phyloP scores from a whole-genome alignment of 257 asterid species.

The Solanum habrochaites region DNA sequence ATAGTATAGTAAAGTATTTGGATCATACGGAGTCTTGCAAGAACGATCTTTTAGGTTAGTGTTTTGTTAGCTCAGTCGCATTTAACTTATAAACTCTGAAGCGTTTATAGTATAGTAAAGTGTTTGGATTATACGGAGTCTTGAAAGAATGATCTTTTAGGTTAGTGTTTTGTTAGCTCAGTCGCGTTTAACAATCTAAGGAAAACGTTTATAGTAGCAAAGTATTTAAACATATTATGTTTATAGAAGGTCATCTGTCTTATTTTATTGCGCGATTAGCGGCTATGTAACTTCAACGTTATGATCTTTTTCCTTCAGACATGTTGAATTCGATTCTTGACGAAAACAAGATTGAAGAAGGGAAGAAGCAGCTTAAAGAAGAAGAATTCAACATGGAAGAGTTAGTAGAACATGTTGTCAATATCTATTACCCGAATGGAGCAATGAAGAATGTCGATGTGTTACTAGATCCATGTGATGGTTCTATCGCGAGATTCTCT shows the following conservation, averaged over 20 bases:
- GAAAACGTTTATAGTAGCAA: background rate
- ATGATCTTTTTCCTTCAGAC: constrained; percentile 12
- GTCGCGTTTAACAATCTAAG: background rate
- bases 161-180: constrained; percentile 9
- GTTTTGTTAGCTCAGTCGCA: background rate
- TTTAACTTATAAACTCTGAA: background rate
- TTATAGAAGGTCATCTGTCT: background rate
- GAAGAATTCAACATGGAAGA: constrained; percentile 46
- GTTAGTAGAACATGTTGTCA: constrained; percentile 56
- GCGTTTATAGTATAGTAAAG: background rate
- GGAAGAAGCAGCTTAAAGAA: constrained; percentile 51
- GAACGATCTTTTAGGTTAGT: constrained; percentile 41
- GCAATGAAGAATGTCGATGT: constrained; percentile 65
- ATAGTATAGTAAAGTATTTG: background rate
- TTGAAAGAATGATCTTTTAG: constrained; percentile 35
- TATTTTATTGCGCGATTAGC: background rate
- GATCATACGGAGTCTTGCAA: constrained; percentile 32
- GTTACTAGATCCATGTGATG: constrained; percentile 53
- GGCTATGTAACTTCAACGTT: background rate
- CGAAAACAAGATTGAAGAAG: constrained; percentile 56
- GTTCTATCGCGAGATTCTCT: constrained; percentile 24
- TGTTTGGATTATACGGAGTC: constrained; percentile 32
- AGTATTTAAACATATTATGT: background rate
- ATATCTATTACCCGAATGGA: constrained; percentile 42
- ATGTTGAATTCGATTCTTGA: constrained; percentile 65